Percentiles rank a stretch among this genome's conserved stretches.
Evolutionary conservation across 768 basidiomycete species (phyloP).

Genomic region (Naganishia friedmannii): DNA sequence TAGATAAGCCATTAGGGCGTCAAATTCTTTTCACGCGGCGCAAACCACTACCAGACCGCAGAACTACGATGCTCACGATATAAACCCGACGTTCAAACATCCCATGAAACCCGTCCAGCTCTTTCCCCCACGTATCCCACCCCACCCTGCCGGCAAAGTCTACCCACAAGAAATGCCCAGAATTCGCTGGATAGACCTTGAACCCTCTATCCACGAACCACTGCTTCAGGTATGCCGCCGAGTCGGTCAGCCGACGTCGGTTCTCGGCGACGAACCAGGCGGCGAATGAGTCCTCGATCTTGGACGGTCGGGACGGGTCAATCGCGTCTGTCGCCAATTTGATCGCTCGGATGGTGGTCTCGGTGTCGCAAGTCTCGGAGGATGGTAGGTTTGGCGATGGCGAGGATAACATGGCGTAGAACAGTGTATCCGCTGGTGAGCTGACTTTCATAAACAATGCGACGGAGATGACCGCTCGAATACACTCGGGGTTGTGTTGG

Average conservation of each 20-base stretch:
- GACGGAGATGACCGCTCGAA: conserved; percentile 46
- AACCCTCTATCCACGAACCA: conserved; percentile 47
- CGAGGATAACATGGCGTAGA: conserved; percentile 24
- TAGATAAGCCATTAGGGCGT: neutral
- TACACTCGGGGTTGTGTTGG: conserved; percentile 44
- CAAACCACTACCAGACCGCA: no score
- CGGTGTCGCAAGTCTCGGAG: neutral
- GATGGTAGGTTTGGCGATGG: conserved; percentile 11
- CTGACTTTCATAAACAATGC: conserved; percentile 50
- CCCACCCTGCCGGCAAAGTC: conserved; percentile 41
- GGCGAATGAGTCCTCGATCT: conserved; percentile 5
- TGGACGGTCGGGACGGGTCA: neutral
- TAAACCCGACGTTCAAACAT: conserved; percentile 48
- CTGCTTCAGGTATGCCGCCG: conserved; percentile 34
- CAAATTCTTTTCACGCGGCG: neutral
- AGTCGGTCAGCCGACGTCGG: conserved; percentile 34
- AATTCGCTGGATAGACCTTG: conserved; percentile 41
- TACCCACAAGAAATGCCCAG: conserved; percentile 51
- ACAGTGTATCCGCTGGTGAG: conserved; percentile 33
- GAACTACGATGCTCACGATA: conserved; percentile 37
- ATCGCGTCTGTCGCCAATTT: conserved; percentile 11
- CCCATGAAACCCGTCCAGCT: conserved; percentile 46
- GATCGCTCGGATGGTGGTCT: neutral
- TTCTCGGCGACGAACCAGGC: conserved; percentile 21
- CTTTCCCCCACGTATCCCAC: conserved; percentile 37